Conservation (phyloP, 2,329 filamentous ascomycete genomes). For the Stagonosporopsis cucurbitacearum region DNA sequence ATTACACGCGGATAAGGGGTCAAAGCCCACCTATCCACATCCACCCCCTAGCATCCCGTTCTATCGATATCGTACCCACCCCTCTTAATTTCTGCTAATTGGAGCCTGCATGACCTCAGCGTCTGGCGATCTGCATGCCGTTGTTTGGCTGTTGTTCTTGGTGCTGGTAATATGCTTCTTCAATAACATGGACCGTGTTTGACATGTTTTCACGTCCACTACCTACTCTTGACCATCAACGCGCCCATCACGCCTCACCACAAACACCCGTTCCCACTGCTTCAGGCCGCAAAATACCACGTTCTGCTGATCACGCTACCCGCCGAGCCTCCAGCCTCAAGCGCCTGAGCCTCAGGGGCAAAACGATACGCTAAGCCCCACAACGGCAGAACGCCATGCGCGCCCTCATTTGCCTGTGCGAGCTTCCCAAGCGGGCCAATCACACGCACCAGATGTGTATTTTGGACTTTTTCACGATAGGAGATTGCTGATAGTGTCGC, state of each 20-base stretch:
- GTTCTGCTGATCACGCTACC: conserved; percentile 5
- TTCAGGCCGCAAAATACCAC: neutral
- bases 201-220: conserved; percentile 24
- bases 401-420: conserved; percentile 9
- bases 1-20: conserved; percentile 33
- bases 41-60: conserved; percentile 28
- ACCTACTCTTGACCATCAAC: neutral
- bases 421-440: neutral
- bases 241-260: neutral
- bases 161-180: too few relatives aligned
- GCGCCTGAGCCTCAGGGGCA: conserved; percentile 6
- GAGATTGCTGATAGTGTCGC: neutral
- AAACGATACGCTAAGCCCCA: conserved; percentile 15
- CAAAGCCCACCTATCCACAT: conserved; percentile 10
- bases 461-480: conserved; percentile 6
- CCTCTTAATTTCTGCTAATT: conserved; percentile 45
- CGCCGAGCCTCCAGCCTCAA: conserved; percentile 9
- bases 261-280: neutral
- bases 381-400: conserved; percentile 9
- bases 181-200: neutral
- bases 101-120: conserved; percentile 43
- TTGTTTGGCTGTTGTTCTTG: neutral
- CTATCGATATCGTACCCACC: conserved; percentile 35
- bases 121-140: neutral
- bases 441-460: neutral